Percentiles rank a stretch among this genome's conserved stretches.
Evolutionary conservation across 1,284 basidiomycete genomes (phyloP).

Genomic region (Cryptococcus maquisensis): DNA sequence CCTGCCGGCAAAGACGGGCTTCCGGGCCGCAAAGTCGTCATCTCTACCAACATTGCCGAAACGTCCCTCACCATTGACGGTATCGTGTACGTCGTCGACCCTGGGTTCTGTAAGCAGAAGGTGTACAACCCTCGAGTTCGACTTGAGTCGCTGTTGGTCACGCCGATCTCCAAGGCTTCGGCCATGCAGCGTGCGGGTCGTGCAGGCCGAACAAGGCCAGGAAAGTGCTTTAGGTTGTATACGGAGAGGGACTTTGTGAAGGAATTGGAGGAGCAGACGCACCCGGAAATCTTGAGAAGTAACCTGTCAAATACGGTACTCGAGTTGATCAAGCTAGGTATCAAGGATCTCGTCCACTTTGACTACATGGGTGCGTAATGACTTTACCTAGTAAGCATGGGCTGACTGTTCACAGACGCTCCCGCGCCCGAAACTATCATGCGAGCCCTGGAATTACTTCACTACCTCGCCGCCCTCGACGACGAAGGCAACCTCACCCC

Average conservation of each 20-base stretch:
- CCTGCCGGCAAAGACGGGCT: slow-evolving; percentile 63
- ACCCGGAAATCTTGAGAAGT: slow-evolving; percentile 89
- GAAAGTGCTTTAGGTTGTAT: slow-evolving; percentile 95
- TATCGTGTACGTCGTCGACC: slow-evolving; percentile 98
- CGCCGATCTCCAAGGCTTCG: slow-evolving; percentile 93
- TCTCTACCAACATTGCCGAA: slow-evolving; percentile 97
- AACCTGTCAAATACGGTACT: slow-evolving; percentile 92
- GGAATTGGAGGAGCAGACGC: slow-evolving; percentile 91
- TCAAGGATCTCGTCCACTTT: slow-evolving; percentile 86
- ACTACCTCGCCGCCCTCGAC: slow-evolving; percentile 87
- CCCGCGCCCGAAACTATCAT: slow-evolving; percentile 97
- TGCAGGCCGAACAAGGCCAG: slow-evolving; percentile 90
- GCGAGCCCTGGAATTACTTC: slow-evolving; percentile 92
- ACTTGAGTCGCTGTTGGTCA: slow-evolving; percentile 89
- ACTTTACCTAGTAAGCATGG: background rate
- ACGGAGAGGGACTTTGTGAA: slow-evolving; percentile 97
- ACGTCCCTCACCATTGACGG: slow-evolving; percentile 97
- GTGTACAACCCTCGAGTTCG: slow-evolving; percentile 95
- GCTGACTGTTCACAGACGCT: slow-evolving; percentile 56
- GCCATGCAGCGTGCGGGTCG: slow-evolving; percentile 95
- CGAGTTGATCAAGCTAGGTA: slow-evolving; percentile 88
- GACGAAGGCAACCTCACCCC: slow-evolving; percentile 90
- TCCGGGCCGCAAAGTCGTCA: slow-evolving; percentile 86
- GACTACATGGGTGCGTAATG: slow-evolving; percentile 73
- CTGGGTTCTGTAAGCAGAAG: slow-evolving; percentile 96